These are phyloP conservation scores for Ilyonectria destructans DNA, from an alignment of 2,329 filamentous ascomycete genomes.

Conservation along the genomic window DNA sequence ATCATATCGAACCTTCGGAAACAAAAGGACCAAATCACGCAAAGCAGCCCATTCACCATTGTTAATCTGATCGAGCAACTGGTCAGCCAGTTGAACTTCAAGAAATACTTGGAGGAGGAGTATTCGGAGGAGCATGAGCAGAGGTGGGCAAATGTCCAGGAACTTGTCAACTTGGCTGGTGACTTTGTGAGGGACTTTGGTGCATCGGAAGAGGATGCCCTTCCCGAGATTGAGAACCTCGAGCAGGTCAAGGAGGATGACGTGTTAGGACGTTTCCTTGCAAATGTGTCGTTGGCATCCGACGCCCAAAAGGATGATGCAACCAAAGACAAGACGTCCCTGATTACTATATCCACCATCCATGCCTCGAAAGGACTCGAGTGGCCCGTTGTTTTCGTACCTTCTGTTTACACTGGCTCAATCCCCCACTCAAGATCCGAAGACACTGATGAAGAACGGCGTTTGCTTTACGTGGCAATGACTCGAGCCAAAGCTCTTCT, in stretches of 20 bases:
- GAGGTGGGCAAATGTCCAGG: slow-evolving; percentile 90
- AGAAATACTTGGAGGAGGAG: slow-evolving; percentile 80
- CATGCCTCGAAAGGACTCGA: slow-evolving; percentile 97
- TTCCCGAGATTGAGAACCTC: slow-evolving; percentile 80
- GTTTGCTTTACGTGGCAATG: slow-evolving; percentile 96
- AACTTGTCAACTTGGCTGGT: slow-evolving; percentile 84
- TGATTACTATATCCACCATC: slow-evolving; percentile 95
- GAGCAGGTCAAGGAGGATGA: slow-evolving; percentile 78
- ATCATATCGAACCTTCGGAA: slow-evolving; percentile 56
- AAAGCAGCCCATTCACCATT: slow-evolving; percentile 54
- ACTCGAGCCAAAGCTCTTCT: slow-evolving; percentile 90
- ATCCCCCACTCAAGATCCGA: slow-evolving; percentile 92
- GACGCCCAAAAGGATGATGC: slow-evolving; percentile 79
- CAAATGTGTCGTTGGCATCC: slow-evolving; percentile 89
- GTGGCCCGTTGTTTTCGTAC: slow-evolving; percentile 96
- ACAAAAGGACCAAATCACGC: slow-evolving; percentile 49
- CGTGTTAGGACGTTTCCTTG: slow-evolving; percentile 83
- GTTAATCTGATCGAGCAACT: slow-evolving; percentile 68
- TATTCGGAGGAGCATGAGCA: slow-evolving; percentile 84
- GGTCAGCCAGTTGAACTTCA: slow-evolving; percentile 78
- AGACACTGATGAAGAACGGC: slow-evolving; percentile 88
- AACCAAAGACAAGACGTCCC: slow-evolving; percentile 69
- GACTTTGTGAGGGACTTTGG: slow-evolving; percentile 74
- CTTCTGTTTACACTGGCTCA: slow-evolving; percentile 89
- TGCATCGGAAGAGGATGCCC: slow-evolving; percentile 66